Conservation (phyloP, 2,329 filamentous ascomycete species). For the Microsporum ferrugineum region DNA sequence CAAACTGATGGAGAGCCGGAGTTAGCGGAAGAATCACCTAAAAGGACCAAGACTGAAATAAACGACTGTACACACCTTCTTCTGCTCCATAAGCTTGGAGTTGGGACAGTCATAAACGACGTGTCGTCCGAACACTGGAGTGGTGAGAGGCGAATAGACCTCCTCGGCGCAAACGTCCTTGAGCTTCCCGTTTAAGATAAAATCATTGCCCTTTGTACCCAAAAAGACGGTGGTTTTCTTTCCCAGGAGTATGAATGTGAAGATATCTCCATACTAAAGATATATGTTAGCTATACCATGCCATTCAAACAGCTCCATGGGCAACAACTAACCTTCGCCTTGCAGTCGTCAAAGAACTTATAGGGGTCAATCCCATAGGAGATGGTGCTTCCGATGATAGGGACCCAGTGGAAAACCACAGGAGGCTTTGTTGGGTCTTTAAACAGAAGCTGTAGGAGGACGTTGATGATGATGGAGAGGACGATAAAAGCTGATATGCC, state of each 20-base stretch:
- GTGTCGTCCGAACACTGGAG: conserved; percentile 65
- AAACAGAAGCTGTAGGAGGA: conserved; percentile 66
- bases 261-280: conserved; percentile 71
- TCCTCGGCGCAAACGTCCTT: conserved; percentile 86
- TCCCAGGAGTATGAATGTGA: conserved; percentile 78
- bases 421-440: conserved; percentile 70
- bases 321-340: conserved; percentile 54
- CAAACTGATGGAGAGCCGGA: conserved; percentile 34
- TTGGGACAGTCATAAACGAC: conserved; percentile 89
- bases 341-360: conserved; percentile 52
- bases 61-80: conserved; percentile 53
- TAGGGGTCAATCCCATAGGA: conserved; percentile 81
- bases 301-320: no score
- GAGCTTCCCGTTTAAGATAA: conserved; percentile 82
- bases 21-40: not conserved
- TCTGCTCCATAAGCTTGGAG: conserved; percentile 89
- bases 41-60: not conserved
- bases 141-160: conserved; percentile 67
- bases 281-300: not conserved
- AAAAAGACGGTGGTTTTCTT: conserved; percentile 82
- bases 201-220: conserved; percentile 74
- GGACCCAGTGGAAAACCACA: conserved; percentile 53
- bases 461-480: conserved; percentile 60
- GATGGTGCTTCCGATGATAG: conserved; percentile 77
- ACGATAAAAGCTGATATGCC: conserved; percentile 40